Conservation (phyloP, 1,139 yeast species). For the Saccharomyces hybrid region DNA sequence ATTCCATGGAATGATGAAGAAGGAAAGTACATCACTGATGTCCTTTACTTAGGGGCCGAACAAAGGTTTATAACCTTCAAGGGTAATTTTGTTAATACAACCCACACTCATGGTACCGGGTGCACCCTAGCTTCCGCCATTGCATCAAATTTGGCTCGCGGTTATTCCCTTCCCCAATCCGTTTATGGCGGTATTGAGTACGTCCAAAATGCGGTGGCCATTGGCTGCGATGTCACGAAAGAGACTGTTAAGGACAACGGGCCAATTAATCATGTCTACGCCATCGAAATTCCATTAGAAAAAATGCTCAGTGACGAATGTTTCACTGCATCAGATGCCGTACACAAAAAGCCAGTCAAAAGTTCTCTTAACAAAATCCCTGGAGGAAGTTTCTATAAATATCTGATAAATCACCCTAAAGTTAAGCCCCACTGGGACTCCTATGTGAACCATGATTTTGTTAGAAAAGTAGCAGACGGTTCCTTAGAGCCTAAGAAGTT, state of each 20-base stretch:
- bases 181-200: conserved; percentile 53
- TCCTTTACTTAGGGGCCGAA: conserved; percentile 45
- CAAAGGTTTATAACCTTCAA: conserved; percentile 40
- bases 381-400: conserved; percentile 41
- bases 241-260: conserved; percentile 46
- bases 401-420: conserved; percentile 48
- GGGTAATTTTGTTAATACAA: conserved; percentile 43
- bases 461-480: conserved; percentile 45
- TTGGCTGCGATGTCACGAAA: conserved; percentile 38
- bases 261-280: conserved; percentile 58
- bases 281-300: conserved; percentile 34
- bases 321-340: conserved; percentile 21
- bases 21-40: conserved; percentile 43
- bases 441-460: conserved; percentile 59
- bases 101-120: conserved; percentile 83
- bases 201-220: conserved; percentile 56
- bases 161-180: conserved; percentile 40
- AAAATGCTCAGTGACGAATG: conserved; percentile 28
- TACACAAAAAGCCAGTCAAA: conserved; percentile 22
- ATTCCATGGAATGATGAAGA: conserved; percentile 41
- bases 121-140: conserved; percentile 81
- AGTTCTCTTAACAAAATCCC: conserved; percentile 12
- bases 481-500: conserved; percentile 46
- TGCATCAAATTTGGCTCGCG: conserved; percentile 64
- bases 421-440: conserved; percentile 49